Conservation (phyloP, 768 basidiomycete species). For the Clitopilus passeckerianus region DNA sequence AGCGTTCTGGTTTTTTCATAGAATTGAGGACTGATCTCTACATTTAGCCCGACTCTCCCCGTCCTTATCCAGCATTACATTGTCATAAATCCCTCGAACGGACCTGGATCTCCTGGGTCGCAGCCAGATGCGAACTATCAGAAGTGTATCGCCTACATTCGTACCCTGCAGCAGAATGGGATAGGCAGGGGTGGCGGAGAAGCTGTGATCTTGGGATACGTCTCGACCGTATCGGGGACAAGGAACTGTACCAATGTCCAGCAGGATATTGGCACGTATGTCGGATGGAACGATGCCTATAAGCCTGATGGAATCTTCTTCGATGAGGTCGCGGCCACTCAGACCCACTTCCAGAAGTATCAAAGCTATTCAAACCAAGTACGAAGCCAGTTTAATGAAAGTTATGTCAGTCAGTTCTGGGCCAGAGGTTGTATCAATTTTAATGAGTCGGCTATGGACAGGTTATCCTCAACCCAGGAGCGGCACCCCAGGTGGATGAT, state of each 20-base stretch:
- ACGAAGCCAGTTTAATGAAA: conserved; percentile 10
- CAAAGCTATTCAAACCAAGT: conserved; percentile 13
- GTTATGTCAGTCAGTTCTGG: conserved; percentile 7
- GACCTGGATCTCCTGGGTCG: conserved; percentile 18
- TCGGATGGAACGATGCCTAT: conserved; percentile 22
- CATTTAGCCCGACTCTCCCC: conserved; percentile 9
- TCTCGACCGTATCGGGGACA: conserved; percentile 16
- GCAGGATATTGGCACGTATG: conserved; percentile 25
- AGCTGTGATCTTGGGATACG: conserved; percentile 26
- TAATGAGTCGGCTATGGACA: not conserved
- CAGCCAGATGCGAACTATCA: conserved; percentile 25
- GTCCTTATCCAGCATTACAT: conserved; percentile 18
- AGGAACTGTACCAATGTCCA: conserved; percentile 15
- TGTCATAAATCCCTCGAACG: conserved; percentile 25
- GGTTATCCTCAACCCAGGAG: conserved; percentile 25
- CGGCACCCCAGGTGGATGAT: conserved; percentile 4
- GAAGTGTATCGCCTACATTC: conserved; percentile 18
- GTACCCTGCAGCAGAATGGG: conserved; percentile 1
- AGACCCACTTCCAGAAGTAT: conserved; percentile 16
- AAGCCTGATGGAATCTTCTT: conserved; percentile 28
- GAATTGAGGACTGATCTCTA: conserved; percentile 10
- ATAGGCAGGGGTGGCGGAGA: conserved; percentile 11
- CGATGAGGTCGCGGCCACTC: conserved; percentile 21
- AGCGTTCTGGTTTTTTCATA: not conserved
- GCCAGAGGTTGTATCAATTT: not conserved